These are phyloP conservation scores for Cercospora brassicicola DNA, from an alignment of 2,329 filamentous ascomycete genomes.

Conservation along the genomic window DNA sequence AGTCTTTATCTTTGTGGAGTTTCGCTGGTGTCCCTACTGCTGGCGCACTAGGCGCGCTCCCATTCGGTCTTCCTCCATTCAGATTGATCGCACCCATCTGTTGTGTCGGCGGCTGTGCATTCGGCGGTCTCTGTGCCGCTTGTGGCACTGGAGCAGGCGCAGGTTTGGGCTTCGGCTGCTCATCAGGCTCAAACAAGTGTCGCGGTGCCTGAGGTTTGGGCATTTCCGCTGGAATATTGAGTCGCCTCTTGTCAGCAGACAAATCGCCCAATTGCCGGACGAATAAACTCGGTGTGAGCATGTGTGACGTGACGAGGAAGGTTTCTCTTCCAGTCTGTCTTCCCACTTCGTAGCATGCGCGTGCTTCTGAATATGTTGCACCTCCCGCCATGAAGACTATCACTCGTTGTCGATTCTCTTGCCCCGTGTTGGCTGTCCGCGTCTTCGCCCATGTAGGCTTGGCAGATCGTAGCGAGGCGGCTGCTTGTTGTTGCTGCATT, in stretches of 20 bases:
- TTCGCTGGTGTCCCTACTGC: slow-evolving; percentile 37
- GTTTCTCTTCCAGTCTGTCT: slow-evolving; percentile 72
- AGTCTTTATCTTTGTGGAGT: slow-evolving; percentile 62
- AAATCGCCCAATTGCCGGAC: slow-evolving; percentile 80
- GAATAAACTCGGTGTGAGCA: slow-evolving; percentile 83
- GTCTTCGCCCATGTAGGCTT: slow-evolving; percentile 95
- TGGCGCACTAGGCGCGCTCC: slow-evolving; percentile 13
- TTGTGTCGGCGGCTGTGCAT: slow-evolving; percentile 52
- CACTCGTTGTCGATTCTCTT: slow-evolving; percentile 83
- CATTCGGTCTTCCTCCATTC: slow-evolving; percentile 31
- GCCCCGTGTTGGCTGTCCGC: slow-evolving; percentile 56
- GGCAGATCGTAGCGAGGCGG: slow-evolving; percentile 77
- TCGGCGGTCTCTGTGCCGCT: slow-evolving; percentile 19
- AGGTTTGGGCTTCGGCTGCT: slow-evolving; percentile 55
- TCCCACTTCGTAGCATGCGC: slow-evolving; percentile 84
- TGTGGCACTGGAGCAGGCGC: slow-evolving; percentile 37
- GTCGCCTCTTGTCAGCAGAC: slow-evolving; percentile 68
- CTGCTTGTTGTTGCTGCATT: slow-evolving; percentile 51
- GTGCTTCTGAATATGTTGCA: slow-evolving; percentile 86
- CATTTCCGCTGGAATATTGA: slow-evolving; percentile 78
- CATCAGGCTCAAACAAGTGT: slow-evolving; percentile 77
- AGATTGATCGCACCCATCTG: slow-evolving; percentile 60
- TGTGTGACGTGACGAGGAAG: slow-evolving; percentile 87
- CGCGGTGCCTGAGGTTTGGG: slow-evolving; percentile 79
- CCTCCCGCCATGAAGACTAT: slow-evolving; percentile 95